These are phyloP conservation scores for Scheffersomyces cryptocercus DNA, from an alignment of 1,139 yeast genomes.

Conservation along the genomic window DNA sequence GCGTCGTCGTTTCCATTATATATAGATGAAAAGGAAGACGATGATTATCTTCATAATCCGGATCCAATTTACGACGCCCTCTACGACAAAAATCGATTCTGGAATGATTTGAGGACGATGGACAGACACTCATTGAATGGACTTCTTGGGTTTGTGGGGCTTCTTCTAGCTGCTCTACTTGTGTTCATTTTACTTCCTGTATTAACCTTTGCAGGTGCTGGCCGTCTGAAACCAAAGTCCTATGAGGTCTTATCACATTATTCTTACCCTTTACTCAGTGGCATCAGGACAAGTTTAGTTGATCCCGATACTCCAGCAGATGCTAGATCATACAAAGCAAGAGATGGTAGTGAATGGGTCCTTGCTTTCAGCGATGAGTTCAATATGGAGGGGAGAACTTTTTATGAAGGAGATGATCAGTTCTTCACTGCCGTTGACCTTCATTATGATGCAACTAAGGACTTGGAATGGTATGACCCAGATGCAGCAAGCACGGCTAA, in stretches of 20 bases:
- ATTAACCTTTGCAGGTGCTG: slow-evolving; percentile 69
- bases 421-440: slow-evolving; percentile 77
- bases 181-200: slow-evolving; percentile 74
- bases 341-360: slow-evolving; percentile 63
- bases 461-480: slow-evolving; percentile 87
- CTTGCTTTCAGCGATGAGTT: slow-evolving; percentile 84
- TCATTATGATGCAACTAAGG: slow-evolving; percentile 77
- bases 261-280: slow-evolving; percentile 58
- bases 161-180: slow-evolving; percentile 61
- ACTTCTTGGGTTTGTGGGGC: slow-evolving; percentile 53
- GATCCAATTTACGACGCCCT: slow-evolving; percentile 87
- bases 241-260: slow-evolving; percentile 56
- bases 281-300: slow-evolving; percentile 60
- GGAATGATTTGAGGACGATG: slow-evolving; percentile 59
- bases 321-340: slow-evolving; percentile 46
- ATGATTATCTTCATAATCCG: slow-evolving; percentile 90
- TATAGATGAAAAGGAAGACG: slow-evolving; percentile 88
- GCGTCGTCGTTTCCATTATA: slow-evolving; percentile 82
- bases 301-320: slow-evolving; percentile 78
- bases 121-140: slow-evolving; percentile 62
- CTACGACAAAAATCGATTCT: slow-evolving; percentile 64
- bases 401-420: slow-evolving; percentile 82
- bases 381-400: slow-evolving; percentile 78
- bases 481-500: slow-evolving; percentile 71
- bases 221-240: slow-evolving; percentile 30